Base-by-base conservation (phyloP, 441 rosid species). In the Lepidium campestre region DNA sequence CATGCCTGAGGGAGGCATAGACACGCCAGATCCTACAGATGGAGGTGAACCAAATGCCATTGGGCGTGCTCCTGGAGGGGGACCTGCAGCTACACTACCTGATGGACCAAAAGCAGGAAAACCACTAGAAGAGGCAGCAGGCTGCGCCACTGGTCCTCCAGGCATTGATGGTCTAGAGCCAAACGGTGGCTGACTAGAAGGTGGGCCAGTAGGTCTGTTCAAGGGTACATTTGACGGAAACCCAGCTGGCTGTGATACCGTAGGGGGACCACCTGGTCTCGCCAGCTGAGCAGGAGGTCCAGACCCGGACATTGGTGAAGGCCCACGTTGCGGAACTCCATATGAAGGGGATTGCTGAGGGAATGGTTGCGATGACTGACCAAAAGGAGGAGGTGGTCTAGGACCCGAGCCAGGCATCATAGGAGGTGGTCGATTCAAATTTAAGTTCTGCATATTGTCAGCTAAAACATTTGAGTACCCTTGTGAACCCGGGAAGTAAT, bases 151-250 rank as follows among this genome's bases (percentile, higher is more conserved):
- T 20, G 70, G 74, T 36, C 71, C 75, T 12, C 89, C 79, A 12
- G 85, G 85, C 44, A 88, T 80, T 57, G 87, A 81, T 0, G 90
- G 91, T 70, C 96, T 84, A 55, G 87, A 64, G 27, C 87, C 90
- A 79, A 86, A 83, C 10, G 80, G 53, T 18, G 86, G 79, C 61
- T 74, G 77, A 40, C 65, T 40, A 68, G 70, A 11, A 68, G 65
- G 73, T 47, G 77, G 70, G 32, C 68, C 73, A 55, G 65, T 40
- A 42, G 77, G 73, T 74, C 77, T 67, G 48, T 42, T 49, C 34
- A 73, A 61, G 34, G 77, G 74, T 17, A 23, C 41, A 68, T 74
- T 74, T 31, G 77, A 61, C 6, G 40, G 65, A 61, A 68, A 74
- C 40, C 77, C 73, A 23, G 65, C 29, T 35, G 90, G 86, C 1